A percentile compares a stretch with the other conserved stretches of the same genome.
Evolutionary conservation across 1,139 yeast species (phyloP).

Genomic region (Magnusiomyces paraingens): DNA sequence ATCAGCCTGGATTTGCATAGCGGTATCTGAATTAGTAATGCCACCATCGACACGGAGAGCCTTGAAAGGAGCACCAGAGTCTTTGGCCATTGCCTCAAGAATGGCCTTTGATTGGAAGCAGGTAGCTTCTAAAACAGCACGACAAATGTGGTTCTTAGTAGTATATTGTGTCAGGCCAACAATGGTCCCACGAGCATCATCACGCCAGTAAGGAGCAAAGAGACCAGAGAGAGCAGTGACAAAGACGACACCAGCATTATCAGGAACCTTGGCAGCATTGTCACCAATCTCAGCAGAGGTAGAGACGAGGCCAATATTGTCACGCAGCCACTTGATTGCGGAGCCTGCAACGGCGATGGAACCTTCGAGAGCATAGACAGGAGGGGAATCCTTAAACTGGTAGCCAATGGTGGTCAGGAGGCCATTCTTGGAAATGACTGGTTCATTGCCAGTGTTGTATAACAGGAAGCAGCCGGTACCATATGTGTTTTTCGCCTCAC

Average conservation of each 20-base stretch:
- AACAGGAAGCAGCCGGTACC: conserved; percentile 94
- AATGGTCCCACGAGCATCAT: conserved; percentile 87
- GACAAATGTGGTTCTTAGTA: conserved; percentile 77
- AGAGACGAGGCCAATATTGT: conserved; percentile 75
- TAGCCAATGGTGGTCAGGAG: conserved; percentile 84
- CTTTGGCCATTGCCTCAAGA: conserved; percentile 82
- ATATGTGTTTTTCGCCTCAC: conserved; percentile 93
- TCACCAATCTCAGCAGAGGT: conserved; percentile 87
- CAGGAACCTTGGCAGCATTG: conserved; percentile 71
- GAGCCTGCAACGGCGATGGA: conserved; percentile 96
- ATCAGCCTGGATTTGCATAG: conserved; percentile 92
- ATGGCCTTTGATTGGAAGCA: conserved; percentile 92
- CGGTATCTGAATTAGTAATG: conserved; percentile 86
- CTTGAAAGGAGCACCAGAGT: conserved; percentile 53
- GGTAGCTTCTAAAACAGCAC: conserved; percentile 93
- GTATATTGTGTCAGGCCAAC: conserved; percentile 91
- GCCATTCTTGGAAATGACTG: conserved; percentile 62
- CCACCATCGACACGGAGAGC: conserved; percentile 82
- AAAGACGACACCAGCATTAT: conserved; percentile 88
- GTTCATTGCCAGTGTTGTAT: conserved; percentile 70
- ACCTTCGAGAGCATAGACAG: conserved; percentile 89
- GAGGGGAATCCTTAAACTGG: conserved; percentile 73
- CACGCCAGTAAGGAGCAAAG: conserved; percentile 95
- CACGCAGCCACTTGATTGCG: conserved; percentile 90
- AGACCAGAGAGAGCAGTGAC: conserved; percentile 94